Conservation (phyloP, 2,329 filamentous ascomycete species). For the Aspergillus quadricinctus region DNA sequence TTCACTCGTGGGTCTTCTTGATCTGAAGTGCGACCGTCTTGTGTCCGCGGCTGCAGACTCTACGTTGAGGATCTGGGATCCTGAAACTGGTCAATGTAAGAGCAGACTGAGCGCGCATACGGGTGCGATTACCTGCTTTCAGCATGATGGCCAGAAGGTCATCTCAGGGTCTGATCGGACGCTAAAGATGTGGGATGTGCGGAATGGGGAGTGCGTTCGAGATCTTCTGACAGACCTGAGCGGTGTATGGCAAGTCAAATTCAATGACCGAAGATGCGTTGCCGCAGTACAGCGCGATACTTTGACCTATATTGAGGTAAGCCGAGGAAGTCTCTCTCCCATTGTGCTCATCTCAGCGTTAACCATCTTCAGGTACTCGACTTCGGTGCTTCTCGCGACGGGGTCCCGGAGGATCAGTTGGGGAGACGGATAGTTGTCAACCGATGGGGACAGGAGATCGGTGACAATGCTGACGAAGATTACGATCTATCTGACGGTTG, state of each 20-base stretch:
- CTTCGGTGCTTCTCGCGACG: slow-evolving; percentile 90
- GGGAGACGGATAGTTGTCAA: slow-evolving; percentile 66
- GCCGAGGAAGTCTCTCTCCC: slow-evolving; percentile 26
- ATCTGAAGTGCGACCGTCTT: slow-evolving; percentile 81
- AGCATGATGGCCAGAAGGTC: slow-evolving; percentile 94
- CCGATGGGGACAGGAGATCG: slow-evolving; percentile 35
- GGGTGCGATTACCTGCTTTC: slow-evolving; percentile 96
- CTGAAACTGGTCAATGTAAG: slow-evolving; percentile 84
- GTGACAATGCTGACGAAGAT: slow-evolving; percentile 30
- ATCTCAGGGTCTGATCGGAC: slow-evolving; percentile 94
- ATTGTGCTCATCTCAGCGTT: slow-evolving; percentile 1
- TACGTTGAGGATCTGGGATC: slow-evolving; percentile 94
- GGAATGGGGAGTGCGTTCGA: slow-evolving; percentile 84
- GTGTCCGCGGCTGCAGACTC: slow-evolving; percentile 95
- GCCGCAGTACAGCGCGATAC: slow-evolving; percentile 91
- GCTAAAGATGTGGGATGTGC: slow-evolving; percentile 97
- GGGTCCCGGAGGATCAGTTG: slow-evolving; percentile 69
- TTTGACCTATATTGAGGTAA: slow-evolving; percentile 92
- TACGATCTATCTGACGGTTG: slow-evolving; percentile 26
- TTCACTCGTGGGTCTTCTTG: slow-evolving; percentile 84
- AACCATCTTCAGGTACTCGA: slow-evolving; percentile 73
- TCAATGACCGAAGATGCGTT: slow-evolving; percentile 91
- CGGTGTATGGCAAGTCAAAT: slow-evolving; percentile 99
- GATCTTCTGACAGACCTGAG: slow-evolving; percentile 89
- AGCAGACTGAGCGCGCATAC: slow-evolving; percentile 89